These are phyloP conservation scores for Phialemoniopsis sp. DNA, from an alignment of 2,329 filamentous ascomycete genomes.

Conservation along the genomic window DNA sequence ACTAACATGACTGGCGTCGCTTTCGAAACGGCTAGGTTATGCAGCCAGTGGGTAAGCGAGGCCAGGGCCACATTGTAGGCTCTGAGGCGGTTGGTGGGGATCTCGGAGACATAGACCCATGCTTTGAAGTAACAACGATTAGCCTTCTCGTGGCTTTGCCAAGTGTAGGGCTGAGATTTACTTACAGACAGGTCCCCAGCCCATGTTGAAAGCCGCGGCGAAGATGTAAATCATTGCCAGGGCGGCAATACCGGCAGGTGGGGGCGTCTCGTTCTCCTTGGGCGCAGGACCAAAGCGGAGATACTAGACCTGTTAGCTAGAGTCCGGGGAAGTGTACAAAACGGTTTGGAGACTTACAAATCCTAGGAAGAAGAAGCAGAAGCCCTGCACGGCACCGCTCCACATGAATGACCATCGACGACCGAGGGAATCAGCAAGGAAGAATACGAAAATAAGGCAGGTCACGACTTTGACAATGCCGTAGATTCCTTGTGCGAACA, in stretches of 20 bases:
- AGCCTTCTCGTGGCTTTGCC: too few species aligned
- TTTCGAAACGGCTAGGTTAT: slow-evolving; percentile 58
- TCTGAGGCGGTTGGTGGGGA: slow-evolving; percentile 52
- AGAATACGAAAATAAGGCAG: slow-evolving; percentile 51
- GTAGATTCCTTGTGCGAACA: slow-evolving; percentile 60
- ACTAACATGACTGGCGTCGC: slow-evolving; percentile 57
- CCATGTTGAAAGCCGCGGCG: slow-evolving; percentile 54
- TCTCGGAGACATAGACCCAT: slow-evolving; percentile 60
- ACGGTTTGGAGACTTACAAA: slow-evolving; percentile 17
- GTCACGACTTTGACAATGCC: slow-evolving; percentile 55
- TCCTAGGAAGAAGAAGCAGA: slow-evolving; percentile 55
- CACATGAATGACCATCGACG: slow-evolving; percentile 48
- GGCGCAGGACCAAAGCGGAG: slow-evolving; percentile 37
- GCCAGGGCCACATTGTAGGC: slow-evolving; percentile 56
- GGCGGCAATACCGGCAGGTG: slow-evolving; percentile 46
- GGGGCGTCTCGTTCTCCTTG: slow-evolving; percentile 24
- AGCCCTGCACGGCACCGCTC: slow-evolving; percentile 27
- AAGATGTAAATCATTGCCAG: slow-evolving; percentile 59
- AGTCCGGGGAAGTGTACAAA: too few species aligned
- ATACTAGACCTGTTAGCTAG: slow-evolving; percentile 24
- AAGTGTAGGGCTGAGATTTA: too few species aligned
- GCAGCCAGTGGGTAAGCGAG: slow-evolving; percentile 57
- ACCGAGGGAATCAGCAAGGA: slow-evolving; percentile 54
- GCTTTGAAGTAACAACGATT: too few species aligned
- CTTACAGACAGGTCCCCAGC: slow-evolving; percentile 53